Evolutionary conservation across 768 basidiomycete genomes (phyloP).

Genomic region (Rhodotorula toruloides): DNA sequence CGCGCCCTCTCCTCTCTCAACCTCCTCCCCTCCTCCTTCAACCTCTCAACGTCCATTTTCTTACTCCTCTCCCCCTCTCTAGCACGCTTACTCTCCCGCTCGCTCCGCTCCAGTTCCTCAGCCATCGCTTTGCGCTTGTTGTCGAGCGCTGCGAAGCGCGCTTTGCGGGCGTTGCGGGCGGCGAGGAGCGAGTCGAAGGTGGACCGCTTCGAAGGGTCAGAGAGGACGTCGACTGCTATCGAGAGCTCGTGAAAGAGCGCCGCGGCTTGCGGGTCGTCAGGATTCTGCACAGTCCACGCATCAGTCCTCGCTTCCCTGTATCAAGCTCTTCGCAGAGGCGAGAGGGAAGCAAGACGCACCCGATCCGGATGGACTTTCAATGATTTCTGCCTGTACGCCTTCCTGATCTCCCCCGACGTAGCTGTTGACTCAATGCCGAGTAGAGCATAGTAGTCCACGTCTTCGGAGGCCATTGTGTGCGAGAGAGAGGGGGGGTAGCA

Average conservation of each 20-base stretch:
- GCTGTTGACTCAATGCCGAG: slow-evolving; percentile 34
- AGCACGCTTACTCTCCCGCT: slow-evolving; percentile 36
- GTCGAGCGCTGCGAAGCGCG: slow-evolving; percentile 40
- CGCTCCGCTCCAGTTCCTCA: slow-evolving; percentile 35
- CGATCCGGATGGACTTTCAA: slow-evolving; percentile 44
- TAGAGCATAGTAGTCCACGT: slow-evolving; percentile 40
- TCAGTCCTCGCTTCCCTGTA: neutral
- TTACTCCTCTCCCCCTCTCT: slow-evolving; percentile 31
- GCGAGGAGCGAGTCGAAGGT: slow-evolving; percentile 31
- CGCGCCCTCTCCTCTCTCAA: slow-evolving; percentile 27
- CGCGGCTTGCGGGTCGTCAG: slow-evolving; percentile 39
- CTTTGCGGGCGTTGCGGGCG: slow-evolving; percentile 30
- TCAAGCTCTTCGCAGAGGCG: neutral
- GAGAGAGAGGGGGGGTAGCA: neutral
- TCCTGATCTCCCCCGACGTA: slow-evolving; percentile 33
- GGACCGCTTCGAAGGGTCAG: slow-evolving; percentile 33
- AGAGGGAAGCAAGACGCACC: slow-evolving; percentile 11
- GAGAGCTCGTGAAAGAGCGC: slow-evolving; percentile 40
- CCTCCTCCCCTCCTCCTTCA: slow-evolving; percentile 39
- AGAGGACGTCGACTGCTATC: slow-evolving; percentile 37
- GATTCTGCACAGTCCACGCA: slow-evolving; percentile 25
- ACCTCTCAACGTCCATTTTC: slow-evolving; percentile 32
- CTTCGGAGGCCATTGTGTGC: slow-evolving; percentile 11
- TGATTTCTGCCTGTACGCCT: slow-evolving; percentile 38
- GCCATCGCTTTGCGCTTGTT: slow-evolving; percentile 40